Conservation (phyloP, 2,329 filamentous ascomycete genomes). For the Neofusicoccum kwambonambiense region DNA sequence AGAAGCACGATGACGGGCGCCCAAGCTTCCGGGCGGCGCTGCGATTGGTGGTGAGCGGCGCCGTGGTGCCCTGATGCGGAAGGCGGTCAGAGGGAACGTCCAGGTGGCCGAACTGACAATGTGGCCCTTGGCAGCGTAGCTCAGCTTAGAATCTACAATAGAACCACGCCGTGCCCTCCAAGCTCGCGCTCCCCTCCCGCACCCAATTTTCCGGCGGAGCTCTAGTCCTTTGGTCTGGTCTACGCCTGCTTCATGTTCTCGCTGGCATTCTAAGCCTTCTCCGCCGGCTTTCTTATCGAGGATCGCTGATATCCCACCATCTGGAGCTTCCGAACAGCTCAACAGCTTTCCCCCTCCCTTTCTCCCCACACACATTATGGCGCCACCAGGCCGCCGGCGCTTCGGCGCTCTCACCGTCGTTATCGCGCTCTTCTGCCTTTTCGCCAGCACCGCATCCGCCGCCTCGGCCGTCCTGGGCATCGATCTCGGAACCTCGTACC, state of each 20-base stretch:
- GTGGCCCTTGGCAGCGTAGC: conserved; percentile 17
- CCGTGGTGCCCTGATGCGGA: background rate
- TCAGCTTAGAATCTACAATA: background rate
- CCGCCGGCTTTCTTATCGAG: background rate
- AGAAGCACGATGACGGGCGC: conserved; percentile 10
- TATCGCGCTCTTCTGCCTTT: conserved; percentile 54
- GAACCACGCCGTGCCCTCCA: background rate
- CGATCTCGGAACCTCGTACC: conserved; percentile 93
- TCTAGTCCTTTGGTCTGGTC: background rate
- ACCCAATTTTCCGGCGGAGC: background rate
- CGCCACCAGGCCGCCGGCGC: conserved; percentile 47
- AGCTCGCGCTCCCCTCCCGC: background rate
- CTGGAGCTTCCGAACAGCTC: conserved; percentile 9
- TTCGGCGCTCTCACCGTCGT: conserved; percentile 45
- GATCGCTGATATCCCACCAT: background rate
- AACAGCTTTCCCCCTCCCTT: conserved; percentile 15
- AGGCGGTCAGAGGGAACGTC: conserved; percentile 3
- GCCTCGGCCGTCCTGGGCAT: conserved; percentile 82
- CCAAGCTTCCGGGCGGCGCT: background rate
- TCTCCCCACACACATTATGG: conserved; percentile 40
- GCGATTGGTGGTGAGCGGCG: conserved; percentile 5
- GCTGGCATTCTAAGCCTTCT: background rate
- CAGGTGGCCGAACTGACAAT: conserved; percentile 13
- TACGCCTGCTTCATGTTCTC: background rate
- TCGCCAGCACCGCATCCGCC: conserved; percentile 57